Evolutionary conservation across 805 yeast genomes (phyloP), one percentile per base, ranked within the genome.

Genomic region (Hanseniaspora vineae): DNA sequence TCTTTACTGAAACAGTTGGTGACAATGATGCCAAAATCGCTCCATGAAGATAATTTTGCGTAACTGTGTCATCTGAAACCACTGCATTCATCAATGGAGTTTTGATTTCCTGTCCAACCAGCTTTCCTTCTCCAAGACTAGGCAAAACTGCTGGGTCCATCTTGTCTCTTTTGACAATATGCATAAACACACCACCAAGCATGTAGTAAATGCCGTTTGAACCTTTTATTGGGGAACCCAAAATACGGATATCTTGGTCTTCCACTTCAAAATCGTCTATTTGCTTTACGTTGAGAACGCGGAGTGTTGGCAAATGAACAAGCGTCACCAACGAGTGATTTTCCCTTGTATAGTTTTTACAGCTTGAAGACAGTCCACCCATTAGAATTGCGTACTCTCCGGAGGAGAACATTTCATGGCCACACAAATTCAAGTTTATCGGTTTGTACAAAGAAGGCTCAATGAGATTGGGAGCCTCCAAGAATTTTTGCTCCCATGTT

Each of bases 401-500:
- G 10, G 53, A 31, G 1, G 55, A 33, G 6, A 54, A 15, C 0
- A 51, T 44, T 5, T 44, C 37, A 46, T 58, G 62, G 1, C 51
- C 52, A 2, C 31, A 18, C 10, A 40, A 11, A 4, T 40, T 19
- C 31, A 19, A 6, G 18, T 40, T 15, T 3, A 40, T 20, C 5
- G 19, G 19, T 14, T 19, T 20, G n/a, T 19, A 19, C 5, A 14
- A 3, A 35, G 54, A 44, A 46, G 55, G 46, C 43, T 53, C 31
- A 46, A 46, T 37, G 47, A 57, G 42, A 46, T 46, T 46, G 39
- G 44, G 18, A n/a, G 53, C 51, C 42, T 42, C 55, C 2, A 55
- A 52, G 11, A 43, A 52, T 23, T 47, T 45, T 43, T 48, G 47
- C 14, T 49, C 49, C 80, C 80, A 76, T 1, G 56, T 55, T 49